A percentile compares a stretch with the other conserved stretches of the same genome.
phyloP scores from a whole-genome alignment of 139 green algal species.

The Coccomyxa sp. region DNA sequence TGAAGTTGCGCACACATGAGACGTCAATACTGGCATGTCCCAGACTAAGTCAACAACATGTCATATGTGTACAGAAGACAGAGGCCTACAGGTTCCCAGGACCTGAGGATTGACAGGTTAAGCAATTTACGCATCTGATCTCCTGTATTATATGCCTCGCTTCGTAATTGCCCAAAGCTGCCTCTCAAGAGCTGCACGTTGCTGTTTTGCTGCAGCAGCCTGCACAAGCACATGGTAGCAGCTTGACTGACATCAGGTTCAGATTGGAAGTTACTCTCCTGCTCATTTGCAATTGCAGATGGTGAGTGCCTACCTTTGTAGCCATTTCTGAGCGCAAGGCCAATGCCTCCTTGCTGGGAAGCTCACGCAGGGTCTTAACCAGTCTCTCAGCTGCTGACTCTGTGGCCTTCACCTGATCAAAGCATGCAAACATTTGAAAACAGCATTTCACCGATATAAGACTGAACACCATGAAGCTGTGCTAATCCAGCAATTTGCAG shows the following conservation, averaged over 20 bases:
- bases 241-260: neutral
- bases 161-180: constrained; percentile 17
- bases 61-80: too few species aligned
- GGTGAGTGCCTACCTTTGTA: neutral
- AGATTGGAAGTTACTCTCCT: neutral
- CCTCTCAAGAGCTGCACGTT: constrained; percentile 17
- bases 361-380: constrained; percentile 27
- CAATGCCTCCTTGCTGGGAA: constrained; percentile 34
- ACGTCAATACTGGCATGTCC: too few species aligned
- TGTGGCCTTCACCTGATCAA: constrained; percentile 1
- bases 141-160: constrained; percentile 15
- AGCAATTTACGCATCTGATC: too few species aligned
- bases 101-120: too few species aligned
- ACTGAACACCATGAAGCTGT: neutral
- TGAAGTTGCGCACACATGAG: too few species aligned
- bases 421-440: neutral
- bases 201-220: neutral
- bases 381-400: constrained; percentile 7
- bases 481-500: neutral
- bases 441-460: neutral
- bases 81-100: too few species aligned
- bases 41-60: too few species aligned
- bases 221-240: neutral
- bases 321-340: constrained; percentile 33
- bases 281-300: neutral